These are phyloP conservation scores for Microsporum audouinii DNA, from an alignment of 2,329 filamentous ascomycete genomes.

Conservation along the genomic window DNA sequence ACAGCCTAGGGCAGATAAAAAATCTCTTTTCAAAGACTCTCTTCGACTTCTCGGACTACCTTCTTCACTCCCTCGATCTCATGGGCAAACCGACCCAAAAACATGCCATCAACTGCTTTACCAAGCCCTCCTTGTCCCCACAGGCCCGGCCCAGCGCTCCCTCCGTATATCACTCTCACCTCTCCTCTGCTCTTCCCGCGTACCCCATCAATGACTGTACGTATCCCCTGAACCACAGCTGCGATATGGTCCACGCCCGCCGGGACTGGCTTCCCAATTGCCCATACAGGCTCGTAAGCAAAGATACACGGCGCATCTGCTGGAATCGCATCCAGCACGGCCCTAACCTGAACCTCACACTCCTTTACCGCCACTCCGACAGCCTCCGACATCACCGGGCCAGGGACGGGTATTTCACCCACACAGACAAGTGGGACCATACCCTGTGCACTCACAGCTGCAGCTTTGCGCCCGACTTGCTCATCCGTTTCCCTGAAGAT, in stretches of 20 bases:
- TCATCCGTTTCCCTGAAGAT: slow-evolving; percentile 66
- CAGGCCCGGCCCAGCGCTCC: slow-evolving; percentile 68
- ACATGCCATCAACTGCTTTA: slow-evolving; percentile 19
- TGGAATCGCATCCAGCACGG: slow-evolving; percentile 51
- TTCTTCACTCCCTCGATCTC: slow-evolving; percentile 59
- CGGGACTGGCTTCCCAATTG: slow-evolving; percentile 63
- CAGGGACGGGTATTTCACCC: slow-evolving; percentile 51
- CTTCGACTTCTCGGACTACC: slow-evolving; percentile 60
- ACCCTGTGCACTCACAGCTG: slow-evolving; percentile 54
- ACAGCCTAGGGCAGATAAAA: background rate
- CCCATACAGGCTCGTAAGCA: slow-evolving; percentile 84
- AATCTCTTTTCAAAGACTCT: background rate
- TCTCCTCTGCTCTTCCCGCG: slow-evolving; percentile 41
- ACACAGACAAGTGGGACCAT: slow-evolving; percentile 71
- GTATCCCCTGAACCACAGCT: slow-evolving; percentile 54
- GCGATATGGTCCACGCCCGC: slow-evolving; percentile 62
- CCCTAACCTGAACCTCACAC: slow-evolving; percentile 53
- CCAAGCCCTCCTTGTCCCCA: slow-evolving; percentile 40
- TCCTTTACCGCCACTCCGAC: slow-evolving; percentile 53
- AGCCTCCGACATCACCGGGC: slow-evolving; percentile 36
- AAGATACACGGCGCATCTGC: slow-evolving; percentile 58
- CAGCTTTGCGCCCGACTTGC: slow-evolving; percentile 55
- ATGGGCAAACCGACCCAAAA: slow-evolving; percentile 66
- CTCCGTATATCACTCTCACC: slow-evolving; percentile 67
- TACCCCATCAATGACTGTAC: slow-evolving; percentile 34